Evolutionary conservation across 306 rosid species (phyloP), one percentile per base, ranked within the genome.

Genomic region (Hippophae gyantsensis): DNA sequence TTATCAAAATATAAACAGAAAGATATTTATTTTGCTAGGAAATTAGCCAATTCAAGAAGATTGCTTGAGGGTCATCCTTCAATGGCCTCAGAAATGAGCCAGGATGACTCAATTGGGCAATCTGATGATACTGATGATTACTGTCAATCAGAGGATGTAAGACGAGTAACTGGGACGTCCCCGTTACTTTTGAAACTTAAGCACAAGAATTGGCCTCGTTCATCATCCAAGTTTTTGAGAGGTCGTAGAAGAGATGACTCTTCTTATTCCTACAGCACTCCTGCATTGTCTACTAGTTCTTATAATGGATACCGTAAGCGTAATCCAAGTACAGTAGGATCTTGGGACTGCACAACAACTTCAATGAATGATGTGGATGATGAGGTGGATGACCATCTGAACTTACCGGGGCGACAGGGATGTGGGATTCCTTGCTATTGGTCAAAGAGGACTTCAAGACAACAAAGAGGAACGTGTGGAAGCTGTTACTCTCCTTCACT

Each of bases 401-500:
- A 82, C 66, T 70, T 88, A 73, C 90, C 88, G 1, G 84, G 84
- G 40, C 84, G 88, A 52, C 89, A 84, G 57, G 96, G 96, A 55
- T 92, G 99, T 65, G 99, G 99, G 9, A 92, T 92, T 77, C 90
- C 96, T 71, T 88, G 99, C 54, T 92, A 85, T 57, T 88, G 99
- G 99, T 80, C 99, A 0, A 88, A 75, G 78, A 83, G 92, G 72
- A 85, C 89, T 0, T 92, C 83, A 0, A 92, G 78, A 54, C 38
- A 32, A 32, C 86, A 81, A 48, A 78, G 82, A 58, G 84, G 85
- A 1, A 57, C 64, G 52, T 81, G 85, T 75, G 79, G 93, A 58
- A 76, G 90, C 57, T 85, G 86, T 73, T 92, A 74, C 78, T 92
- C 99, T 66, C 96, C 99, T 51, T 88, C 95, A 5, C 81, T 92